Conservation (phyloP, 2,329 filamentous ascomycete species). For the Venturia effusa region DNA sequence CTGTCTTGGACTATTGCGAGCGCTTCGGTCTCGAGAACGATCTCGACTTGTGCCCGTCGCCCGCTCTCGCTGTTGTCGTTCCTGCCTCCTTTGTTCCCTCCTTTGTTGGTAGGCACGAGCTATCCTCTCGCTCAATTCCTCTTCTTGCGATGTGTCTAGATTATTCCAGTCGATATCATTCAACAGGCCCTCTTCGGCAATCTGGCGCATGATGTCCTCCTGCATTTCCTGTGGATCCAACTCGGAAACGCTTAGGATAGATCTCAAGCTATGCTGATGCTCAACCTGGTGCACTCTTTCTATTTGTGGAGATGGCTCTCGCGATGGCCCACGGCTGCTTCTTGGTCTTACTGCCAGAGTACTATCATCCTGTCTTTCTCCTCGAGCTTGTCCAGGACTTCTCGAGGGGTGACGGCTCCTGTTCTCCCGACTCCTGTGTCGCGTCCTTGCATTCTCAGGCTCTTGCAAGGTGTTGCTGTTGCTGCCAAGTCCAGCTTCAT, state of each 20-base stretch:
- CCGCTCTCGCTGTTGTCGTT: background rate
- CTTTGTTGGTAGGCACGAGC: constrained; percentile 76
- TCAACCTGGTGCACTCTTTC: constrained; percentile 53
- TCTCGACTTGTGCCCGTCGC: background rate
- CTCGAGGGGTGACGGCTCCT: constrained; percentile 10
- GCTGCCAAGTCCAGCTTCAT: constrained; percentile 47
- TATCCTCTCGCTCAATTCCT: constrained; percentile 82
- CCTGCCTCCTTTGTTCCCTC: constrained; percentile 46
- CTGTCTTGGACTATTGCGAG: background rate
- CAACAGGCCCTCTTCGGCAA: constrained; percentile 74
- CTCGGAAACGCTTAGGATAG: constrained; percentile 69
- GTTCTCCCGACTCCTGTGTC: constrained; percentile 18
- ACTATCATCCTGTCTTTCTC: constrained; percentile 26
- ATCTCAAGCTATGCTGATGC: constrained; percentile 81
- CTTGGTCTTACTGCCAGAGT: constrained; percentile 12
- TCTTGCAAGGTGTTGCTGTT: background rate
- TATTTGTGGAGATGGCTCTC: background rate
- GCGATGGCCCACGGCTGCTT: constrained; percentile 15
- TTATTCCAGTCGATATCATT: constrained; percentile 85
- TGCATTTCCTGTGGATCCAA: constrained; percentile 70
- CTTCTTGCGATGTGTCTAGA: constrained; percentile 71
- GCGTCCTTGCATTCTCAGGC: constrained; percentile 15
- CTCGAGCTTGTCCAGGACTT: constrained; percentile 17
- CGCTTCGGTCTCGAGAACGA: background rate
- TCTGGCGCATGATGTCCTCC: constrained; percentile 79